A percentile compares a stretch with the other conserved stretches of the same genome.
phyloP scores from a whole-genome alignment of 768 basidiomycete species.

The Hemileccinum rubropunctum region DNA sequence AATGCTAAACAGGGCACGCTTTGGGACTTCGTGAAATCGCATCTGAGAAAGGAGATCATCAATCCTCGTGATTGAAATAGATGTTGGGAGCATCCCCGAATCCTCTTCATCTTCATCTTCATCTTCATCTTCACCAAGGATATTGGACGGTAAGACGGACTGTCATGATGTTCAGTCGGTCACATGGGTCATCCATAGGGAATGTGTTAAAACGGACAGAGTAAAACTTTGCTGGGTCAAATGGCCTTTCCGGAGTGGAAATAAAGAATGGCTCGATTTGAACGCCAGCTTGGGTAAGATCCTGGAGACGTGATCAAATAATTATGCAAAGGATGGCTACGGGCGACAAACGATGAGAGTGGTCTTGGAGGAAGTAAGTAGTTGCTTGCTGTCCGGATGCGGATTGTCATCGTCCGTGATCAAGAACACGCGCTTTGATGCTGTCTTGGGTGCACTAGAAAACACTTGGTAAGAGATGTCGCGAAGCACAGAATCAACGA shows the following conservation, averaged over 20 bases:
- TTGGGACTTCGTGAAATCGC: constrained; percentile 79
- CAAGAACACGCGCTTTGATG: constrained; percentile 89
- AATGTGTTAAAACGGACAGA: constrained; percentile 46
- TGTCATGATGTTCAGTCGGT: constrained; percentile 29
- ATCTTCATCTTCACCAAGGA: constrained; percentile 42
- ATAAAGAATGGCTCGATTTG: constrained; percentile 90
- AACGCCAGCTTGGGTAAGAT: constrained; percentile 76
- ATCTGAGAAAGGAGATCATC: constrained; percentile 77
- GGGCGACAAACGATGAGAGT: constrained; percentile 56
- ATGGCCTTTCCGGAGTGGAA: constrained; percentile 59
- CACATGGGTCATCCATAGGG: not conserved
- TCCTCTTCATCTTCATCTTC: constrained; percentile 47
- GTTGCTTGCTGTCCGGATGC: constrained; percentile 51
- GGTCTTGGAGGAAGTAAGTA: constrained; percentile 67
- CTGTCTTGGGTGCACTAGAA: constrained; percentile 76
- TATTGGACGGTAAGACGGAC: constrained; percentile 59
- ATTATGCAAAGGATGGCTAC: not conserved
- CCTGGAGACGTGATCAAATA: constrained; percentile 43
- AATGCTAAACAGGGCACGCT: constrained; percentile 78
- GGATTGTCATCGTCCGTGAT: constrained; percentile 73
- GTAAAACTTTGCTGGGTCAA: constrained; percentile 76
- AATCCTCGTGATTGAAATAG: constrained; percentile 73
- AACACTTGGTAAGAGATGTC: not conserved
- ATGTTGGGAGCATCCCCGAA: constrained; percentile 55
- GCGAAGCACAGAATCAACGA: constrained; percentile 16